Percentiles rank a stretch among this genome's conserved stretches.
Evolutionary conservation across 495 filamentous ascomycete species (phyloP).

Genomic region (Penicillium angulare): DNA sequence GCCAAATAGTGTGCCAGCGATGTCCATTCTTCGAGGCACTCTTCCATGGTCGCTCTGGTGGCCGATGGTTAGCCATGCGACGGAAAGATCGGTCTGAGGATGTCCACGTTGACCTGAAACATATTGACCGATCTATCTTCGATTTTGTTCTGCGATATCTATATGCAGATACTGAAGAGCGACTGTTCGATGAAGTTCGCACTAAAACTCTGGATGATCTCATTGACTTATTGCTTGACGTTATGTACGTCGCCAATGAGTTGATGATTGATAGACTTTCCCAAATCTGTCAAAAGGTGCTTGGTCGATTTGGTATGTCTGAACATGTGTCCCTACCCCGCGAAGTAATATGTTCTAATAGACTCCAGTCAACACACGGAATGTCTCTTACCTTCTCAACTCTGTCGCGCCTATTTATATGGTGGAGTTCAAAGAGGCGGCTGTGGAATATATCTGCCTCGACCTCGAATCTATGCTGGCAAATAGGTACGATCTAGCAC

Average conservation of each 20-base stretch:
- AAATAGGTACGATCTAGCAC: slow-evolving; percentile 58
- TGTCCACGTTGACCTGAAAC: slow-evolving; percentile 76
- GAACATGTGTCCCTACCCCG: not conserved
- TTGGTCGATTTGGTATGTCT: slow-evolving; percentile 69
- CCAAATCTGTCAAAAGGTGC: slow-evolving; percentile 81
- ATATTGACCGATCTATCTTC: slow-evolving; percentile 71
- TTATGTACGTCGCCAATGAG: slow-evolving; percentile 87
- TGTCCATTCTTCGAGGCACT: slow-evolving; percentile 92
- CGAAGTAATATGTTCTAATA: not conserved
- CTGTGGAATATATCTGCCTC: slow-evolving; percentile 86
- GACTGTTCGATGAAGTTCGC: slow-evolving; percentile 77
- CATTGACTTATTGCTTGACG: slow-evolving; percentile 84
- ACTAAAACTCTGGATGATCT: slow-evolving; percentile 74
- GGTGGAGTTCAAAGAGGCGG: slow-evolving; percentile 81
- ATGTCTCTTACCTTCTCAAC: slow-evolving; percentile 80
- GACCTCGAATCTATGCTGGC: slow-evolving; percentile 88
- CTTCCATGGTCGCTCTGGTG: slow-evolving; percentile 80
- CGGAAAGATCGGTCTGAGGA: slow-evolving; percentile 50
- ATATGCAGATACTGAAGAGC: slow-evolving; percentile 78
- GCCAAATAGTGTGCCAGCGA: slow-evolving; percentile 71
- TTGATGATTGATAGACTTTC: slow-evolving; percentile 90
- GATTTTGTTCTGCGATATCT: slow-evolving; percentile 75
- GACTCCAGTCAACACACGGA: slow-evolving; percentile 64
- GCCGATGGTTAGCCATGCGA: slow-evolving; percentile 75
- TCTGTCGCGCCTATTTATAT: slow-evolving; percentile 78